Percentiles rank a stretch among this genome's conserved stretches.
Conservation (phyloP, 441 rosid genomes). For the Adansonia grandidieri region DNA sequence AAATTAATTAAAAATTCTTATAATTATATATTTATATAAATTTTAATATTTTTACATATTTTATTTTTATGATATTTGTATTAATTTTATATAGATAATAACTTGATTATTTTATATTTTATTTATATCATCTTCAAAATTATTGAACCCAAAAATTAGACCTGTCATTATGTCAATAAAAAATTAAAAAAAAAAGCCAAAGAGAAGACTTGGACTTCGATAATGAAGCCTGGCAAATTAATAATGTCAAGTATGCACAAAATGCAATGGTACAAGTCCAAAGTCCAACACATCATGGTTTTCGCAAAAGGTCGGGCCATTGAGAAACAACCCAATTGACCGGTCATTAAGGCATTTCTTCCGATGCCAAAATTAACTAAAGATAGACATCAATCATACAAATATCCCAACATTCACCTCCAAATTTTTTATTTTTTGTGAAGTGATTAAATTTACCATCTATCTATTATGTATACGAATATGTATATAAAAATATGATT, state of each 20-base stretch:
- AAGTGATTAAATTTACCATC: too few species aligned
- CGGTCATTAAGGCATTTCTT: conserved; percentile 12
- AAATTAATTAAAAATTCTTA: neutral
- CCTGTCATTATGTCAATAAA: neutral
- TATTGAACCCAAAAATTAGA: neutral
- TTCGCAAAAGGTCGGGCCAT: conserved; percentile 14
- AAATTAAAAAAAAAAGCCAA: neutral
- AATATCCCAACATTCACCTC: neutral
- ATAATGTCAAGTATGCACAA: conserved; percentile 18
- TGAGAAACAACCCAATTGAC: conserved; percentile 20
- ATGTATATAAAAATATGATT: neutral
- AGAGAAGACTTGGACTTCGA: neutral
- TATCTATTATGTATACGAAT: too few species aligned
- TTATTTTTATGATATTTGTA: too few species aligned
- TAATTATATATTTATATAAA: too few species aligned
- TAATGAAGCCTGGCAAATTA: conserved; percentile 2
- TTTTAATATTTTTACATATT: too few species aligned
- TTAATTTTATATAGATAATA: too few species aligned
- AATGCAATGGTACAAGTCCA: conserved; percentile 7
- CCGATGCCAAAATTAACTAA: conserved; percentile 24
- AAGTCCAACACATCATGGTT: conserved; percentile 15
- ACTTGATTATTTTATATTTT: too few species aligned
- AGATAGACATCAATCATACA: conserved; percentile 26
- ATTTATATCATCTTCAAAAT: too few species aligned
- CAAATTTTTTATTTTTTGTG: too few species aligned